These are phyloP conservation scores for Tricholoma matsutake DNA, from an alignment of 768 basidiomycete species.

Conservation along the genomic window DNA sequence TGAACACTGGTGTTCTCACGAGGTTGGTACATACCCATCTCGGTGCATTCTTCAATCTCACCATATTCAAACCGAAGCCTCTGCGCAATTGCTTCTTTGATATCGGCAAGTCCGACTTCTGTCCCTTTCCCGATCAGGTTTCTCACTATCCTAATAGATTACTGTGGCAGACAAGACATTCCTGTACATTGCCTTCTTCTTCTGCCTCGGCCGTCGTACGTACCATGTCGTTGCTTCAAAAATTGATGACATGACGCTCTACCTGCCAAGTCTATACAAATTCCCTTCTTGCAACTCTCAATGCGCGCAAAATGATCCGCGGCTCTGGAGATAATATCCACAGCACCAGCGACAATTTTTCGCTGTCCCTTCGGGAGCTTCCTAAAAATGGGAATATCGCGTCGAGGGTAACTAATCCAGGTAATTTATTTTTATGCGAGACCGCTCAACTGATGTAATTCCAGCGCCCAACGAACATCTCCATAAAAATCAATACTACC, in stretches of 20 bases:
- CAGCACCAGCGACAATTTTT: conserved; percentile 38
- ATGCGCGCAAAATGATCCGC: conserved; percentile 49
- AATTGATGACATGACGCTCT: not conserved
- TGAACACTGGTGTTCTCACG: conserved; percentile 40
- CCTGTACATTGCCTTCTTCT: conserved; percentile 59
- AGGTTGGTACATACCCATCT: conserved; percentile 17
- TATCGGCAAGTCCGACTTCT: conserved; percentile 38
- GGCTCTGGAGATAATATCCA: conserved; percentile 36
- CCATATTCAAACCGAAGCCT: conserved; percentile 29
- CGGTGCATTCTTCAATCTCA: conserved; percentile 3
- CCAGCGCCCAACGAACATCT: conserved; percentile 44
- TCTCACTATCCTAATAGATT: conserved; percentile 35
- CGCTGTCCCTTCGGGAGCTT: conserved; percentile 3
- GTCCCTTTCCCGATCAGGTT: not conserved
- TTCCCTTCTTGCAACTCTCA: conserved; percentile 56
- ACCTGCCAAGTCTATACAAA: conserved; percentile 51
- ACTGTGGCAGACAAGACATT: conserved; percentile 43
- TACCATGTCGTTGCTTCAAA: conserved; percentile 6
- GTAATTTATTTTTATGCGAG: not conserved
- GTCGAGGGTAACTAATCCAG: not conserved
- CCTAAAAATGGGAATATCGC: no score
- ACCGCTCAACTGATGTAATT: not conserved
- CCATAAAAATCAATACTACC: conserved; percentile 55
- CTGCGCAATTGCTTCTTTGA: conserved; percentile 53
- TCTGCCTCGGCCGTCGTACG: conserved; percentile 55